A percentile compares a stretch with the other conserved stretches of the same genome.
Conservation (phyloP, 805 yeast genomes). For the Lachancea waltii region DNA sequence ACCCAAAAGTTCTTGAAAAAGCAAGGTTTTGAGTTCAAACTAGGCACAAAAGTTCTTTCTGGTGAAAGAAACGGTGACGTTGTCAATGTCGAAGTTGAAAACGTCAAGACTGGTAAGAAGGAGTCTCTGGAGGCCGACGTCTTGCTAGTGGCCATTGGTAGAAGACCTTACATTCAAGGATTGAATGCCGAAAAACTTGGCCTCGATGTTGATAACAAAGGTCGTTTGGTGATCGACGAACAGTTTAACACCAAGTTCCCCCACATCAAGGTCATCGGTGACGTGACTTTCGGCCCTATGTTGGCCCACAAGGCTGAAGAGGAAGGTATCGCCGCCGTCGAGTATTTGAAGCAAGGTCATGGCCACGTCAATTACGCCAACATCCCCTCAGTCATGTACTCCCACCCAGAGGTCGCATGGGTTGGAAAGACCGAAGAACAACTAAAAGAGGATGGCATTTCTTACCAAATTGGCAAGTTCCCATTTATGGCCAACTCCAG, state of each 20-base stretch:
- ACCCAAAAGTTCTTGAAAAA: constrained; percentile 85
- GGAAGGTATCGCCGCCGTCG: constrained; percentile 98
- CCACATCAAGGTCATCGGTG: constrained; percentile 96
- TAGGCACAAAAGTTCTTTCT: constrained; percentile 82
- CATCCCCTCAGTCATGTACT: constrained; percentile 98
- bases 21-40: constrained; percentile 92
- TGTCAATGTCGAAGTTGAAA: constrained; percentile 83
- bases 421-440: constrained; percentile 95
- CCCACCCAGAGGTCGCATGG: constrained; percentile 99
- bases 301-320: constrained; percentile 99
- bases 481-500: constrained; percentile 98
- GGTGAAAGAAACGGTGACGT: constrained; percentile 85
- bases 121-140: constrained; percentile 84
- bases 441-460: constrained; percentile 84
- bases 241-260: constrained; percentile 88
- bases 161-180: constrained; percentile 94
- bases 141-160: constrained; percentile 93
- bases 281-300: constrained; percentile 98
- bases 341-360: constrained; percentile 84
- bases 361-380: constrained; percentile 98
- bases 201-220: constrained; percentile 83
- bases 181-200: constrained; percentile 84
- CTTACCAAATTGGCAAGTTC: constrained; percentile 94
- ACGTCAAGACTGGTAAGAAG: constrained; percentile 77
- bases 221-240: constrained; percentile 89